Conservation (phyloP, 495 filamentous ascomycete species). For the Tuber brumale region DNA sequence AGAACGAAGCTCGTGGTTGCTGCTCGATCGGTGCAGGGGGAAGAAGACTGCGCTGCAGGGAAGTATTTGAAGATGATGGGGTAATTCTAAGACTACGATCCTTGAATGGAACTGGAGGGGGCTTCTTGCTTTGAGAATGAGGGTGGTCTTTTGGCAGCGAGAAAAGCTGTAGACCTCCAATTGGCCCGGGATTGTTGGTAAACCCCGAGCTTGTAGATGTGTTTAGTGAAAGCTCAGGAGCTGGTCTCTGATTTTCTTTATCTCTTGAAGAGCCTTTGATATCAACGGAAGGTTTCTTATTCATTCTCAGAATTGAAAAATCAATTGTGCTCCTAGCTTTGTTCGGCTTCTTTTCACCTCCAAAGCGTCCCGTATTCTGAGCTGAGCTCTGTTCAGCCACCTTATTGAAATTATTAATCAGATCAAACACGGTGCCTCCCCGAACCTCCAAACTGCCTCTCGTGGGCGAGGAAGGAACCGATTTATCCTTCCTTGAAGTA, state of each 20-base stretch:
- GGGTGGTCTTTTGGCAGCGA: conserved; percentile 32
- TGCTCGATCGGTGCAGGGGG: conserved; percentile 21
- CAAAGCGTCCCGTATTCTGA: conserved; percentile 15
- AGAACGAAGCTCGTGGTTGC: conserved; percentile 21
- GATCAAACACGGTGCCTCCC: conserved; percentile 25
- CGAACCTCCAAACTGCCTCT: conserved; percentile 35
- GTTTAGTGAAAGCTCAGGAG: conserved; percentile 13
- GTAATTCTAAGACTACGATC: conserved; percentile 26
- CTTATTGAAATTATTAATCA: conserved; percentile 22
- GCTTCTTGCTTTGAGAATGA: conserved; percentile 25
- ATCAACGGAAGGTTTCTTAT: conserved; percentile 37
- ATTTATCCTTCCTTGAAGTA: conserved; percentile 34
- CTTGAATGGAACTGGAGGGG: conserved; percentile 14
- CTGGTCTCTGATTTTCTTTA: conserved; percentile 39
- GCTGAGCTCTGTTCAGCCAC: conserved; percentile 1
- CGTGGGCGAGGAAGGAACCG: conserved; percentile 30
- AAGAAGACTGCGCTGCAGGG: conserved; percentile 26
- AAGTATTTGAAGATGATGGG: conserved; percentile 24
- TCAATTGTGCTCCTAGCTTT: conserved; percentile 39
- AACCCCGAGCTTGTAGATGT: conserved; percentile 19
- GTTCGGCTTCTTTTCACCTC: conserved; percentile 36
- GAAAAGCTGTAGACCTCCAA: conserved; percentile 29
- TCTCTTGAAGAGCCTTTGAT: conserved; percentile 30
- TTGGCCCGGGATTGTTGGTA: conserved; percentile 11
- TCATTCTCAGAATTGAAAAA: conserved; percentile 33